phyloP scores from a whole-genome alignment of 495 filamentous ascomycete genomes.

The Ascobolus immersus region DNA sequence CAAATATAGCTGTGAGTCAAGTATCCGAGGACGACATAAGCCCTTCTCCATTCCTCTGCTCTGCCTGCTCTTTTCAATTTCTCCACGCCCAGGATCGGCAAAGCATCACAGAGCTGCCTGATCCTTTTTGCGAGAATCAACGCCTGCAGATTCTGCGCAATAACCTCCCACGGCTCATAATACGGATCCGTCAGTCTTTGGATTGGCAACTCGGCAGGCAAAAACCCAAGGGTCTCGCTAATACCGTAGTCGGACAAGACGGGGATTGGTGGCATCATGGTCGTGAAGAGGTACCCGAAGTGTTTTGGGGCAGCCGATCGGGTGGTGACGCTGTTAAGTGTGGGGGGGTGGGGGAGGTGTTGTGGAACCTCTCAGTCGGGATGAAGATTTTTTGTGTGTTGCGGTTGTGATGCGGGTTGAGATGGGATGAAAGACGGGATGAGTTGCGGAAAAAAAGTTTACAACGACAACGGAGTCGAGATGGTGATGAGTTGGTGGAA shows the following conservation, averaged over 20 bases:
- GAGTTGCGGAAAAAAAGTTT: no score
- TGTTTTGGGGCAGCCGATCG: no score
- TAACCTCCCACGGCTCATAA: slow-evolving; percentile 77
- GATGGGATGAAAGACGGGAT: no score
- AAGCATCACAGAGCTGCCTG: slow-evolving; percentile 43
- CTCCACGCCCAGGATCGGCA: slow-evolving; percentile 59
- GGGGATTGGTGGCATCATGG: slow-evolving; percentile 70
- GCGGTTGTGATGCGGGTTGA: no score
- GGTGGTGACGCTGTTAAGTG: no score
- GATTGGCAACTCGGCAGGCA: slow-evolving; percentile 58
- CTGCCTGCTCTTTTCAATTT: slow-evolving; percentile 50
- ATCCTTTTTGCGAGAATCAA: slow-evolving; percentile 63
- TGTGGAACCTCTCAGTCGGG: no score
- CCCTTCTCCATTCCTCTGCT: slow-evolving; percentile 75
- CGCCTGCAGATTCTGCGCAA: slow-evolving; percentile 60
- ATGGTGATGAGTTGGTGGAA: no score
- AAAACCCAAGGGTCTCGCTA: slow-evolving; percentile 65
- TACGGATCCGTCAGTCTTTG: slow-evolving; percentile 59
- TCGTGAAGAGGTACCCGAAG: no score
- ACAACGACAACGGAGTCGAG: no score
- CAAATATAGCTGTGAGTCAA: slow-evolving; percentile 86
- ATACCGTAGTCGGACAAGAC: slow-evolving; percentile 61
- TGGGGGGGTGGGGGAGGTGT: no score
- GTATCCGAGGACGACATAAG: slow-evolving; percentile 67
- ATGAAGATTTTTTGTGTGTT: no score